Conservation (phyloP, 208 protist genomes). For the Leishmania mexicana region DNA sequence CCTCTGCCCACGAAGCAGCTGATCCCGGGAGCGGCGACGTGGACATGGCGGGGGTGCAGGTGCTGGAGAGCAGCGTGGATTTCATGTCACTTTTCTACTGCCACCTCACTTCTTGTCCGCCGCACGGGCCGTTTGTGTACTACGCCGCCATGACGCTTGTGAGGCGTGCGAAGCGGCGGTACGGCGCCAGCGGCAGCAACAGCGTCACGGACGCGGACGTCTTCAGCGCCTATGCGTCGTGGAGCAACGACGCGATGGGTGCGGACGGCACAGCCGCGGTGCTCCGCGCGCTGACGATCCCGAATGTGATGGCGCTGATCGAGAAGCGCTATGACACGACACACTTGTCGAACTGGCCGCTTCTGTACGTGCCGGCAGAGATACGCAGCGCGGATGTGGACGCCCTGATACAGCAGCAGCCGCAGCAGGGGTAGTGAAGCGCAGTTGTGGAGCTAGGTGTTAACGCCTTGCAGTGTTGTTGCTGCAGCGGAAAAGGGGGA, state of each 20-base stretch:
- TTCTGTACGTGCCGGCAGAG: conserved; percentile 79
- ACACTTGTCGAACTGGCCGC: conserved; percentile 69
- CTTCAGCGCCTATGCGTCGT: not conserved
- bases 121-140: conserved; percentile 71
- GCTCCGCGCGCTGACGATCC: conserved; percentile 40
- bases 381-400: conserved; percentile 63
- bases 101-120: conserved; percentile 68
- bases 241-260: conserved; percentile 11
- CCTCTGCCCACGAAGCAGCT: not conserved
- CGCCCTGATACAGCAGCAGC: conserved; percentile 27
- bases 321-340: conserved; percentile 63
- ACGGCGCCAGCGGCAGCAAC: conserved; percentile 1
- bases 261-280: conserved; percentile 18
- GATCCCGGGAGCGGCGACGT: conserved; percentile 15
- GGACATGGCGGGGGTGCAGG: conserved; percentile 16
- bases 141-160: conserved; percentile 75
- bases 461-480: not conserved
- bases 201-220: not conserved
- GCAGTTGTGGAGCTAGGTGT: not conserved
- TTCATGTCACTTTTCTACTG: conserved; percentile 78
- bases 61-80: conserved; percentile 54
- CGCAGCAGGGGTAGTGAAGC: not conserved
- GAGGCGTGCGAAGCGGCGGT: conserved; percentile 45
- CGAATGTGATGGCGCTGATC: conserved; percentile 61
- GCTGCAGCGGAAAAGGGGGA: not conserved